Conservation (phyloP, 495 filamentous ascomycete species). For the Xanthoparmelia taractica region DNA sequence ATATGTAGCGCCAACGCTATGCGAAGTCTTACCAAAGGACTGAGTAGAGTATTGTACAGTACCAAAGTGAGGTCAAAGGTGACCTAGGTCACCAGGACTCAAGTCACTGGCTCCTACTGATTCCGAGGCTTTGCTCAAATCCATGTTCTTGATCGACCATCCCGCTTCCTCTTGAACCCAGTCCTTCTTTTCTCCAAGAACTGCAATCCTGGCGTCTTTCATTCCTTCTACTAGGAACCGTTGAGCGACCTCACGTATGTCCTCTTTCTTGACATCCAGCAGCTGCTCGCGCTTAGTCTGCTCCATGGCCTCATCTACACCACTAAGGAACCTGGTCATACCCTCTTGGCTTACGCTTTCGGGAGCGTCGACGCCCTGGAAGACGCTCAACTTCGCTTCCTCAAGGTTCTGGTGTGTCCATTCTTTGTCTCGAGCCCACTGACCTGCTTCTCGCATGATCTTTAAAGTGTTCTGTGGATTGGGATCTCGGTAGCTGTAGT, state of each 20-base stretch:
- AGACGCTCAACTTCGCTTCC: conserved; percentile 91
- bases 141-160: conserved; percentile 42
- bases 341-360: conserved; percentile 82
- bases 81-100: conserved; percentile 6
- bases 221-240: conserved; percentile 70
- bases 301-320: conserved; percentile 81
- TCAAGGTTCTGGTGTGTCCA: conserved; percentile 87
- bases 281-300: conserved; percentile 78
- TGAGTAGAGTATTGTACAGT: conserved; percentile 21
- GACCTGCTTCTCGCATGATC: conserved; percentile 75
- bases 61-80: not conserved
- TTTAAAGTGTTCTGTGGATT: conserved; percentile 82
- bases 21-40: not conserved
- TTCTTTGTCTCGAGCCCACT: conserved; percentile 71
- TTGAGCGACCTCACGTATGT: conserved; percentile 75
- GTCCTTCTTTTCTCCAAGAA: conserved; percentile 78
- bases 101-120: conserved; percentile 14
- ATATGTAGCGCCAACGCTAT: conserved; percentile 19
- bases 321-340: conserved; percentile 73
- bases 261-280: conserved; percentile 74
- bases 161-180: conserved; percentile 50
- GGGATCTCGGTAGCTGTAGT: conserved; percentile 96
- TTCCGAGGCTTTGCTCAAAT: conserved; percentile 28
- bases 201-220: conserved; percentile 48
- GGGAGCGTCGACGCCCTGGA: conserved; percentile 93